phyloP scores from a whole-genome alignment of 345 rosid species.

The Aethionema arabicum region DNA sequence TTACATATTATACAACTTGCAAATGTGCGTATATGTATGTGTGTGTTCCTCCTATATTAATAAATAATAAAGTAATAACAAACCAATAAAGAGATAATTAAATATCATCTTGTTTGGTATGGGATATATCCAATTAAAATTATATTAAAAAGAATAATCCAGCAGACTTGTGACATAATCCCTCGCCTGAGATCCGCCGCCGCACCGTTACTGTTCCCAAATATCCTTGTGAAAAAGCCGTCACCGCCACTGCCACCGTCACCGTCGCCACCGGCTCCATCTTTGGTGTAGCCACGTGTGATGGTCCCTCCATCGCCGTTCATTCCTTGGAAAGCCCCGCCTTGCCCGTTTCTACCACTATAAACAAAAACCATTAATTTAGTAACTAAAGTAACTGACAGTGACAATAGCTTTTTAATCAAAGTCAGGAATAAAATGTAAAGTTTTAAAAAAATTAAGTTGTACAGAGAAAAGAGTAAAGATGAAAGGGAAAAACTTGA shows the following conservation, averaged over 20 bases:
- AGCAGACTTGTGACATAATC: slow-evolving; percentile 3
- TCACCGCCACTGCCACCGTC: slow-evolving; percentile 43
- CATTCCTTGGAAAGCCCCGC: slow-evolving; percentile 33
- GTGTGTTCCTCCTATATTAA: not conserved
- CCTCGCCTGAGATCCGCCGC: slow-evolving; percentile 31
- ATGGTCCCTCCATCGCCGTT: slow-evolving; percentile 41
- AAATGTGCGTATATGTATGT: slow-evolving; percentile 12
- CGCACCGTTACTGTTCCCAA: slow-evolving; percentile 51
- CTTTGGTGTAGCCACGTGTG: slow-evolving; percentile 47
- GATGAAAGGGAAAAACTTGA: slow-evolving; percentile 26
- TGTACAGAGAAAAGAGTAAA: slow-evolving; percentile 25
- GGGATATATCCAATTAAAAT: slow-evolving; percentile 37
- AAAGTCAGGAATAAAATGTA: slow-evolving; percentile 27
- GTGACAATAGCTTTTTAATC: slow-evolving; percentile 24
- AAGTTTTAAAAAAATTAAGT: not conserved
- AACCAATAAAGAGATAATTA: slow-evolving; percentile 33
- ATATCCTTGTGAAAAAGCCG: slow-evolving; percentile 64
- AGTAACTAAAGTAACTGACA: slow-evolving; percentile 21
- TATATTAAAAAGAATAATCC: slow-evolving; percentile 11
- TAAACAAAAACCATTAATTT: slow-evolving; percentile 17
- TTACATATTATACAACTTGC: slow-evolving; percentile 38
- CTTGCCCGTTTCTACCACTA: slow-evolving; percentile 48
- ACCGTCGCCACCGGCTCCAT: slow-evolving; percentile 43
- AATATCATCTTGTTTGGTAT: slow-evolving; percentile 40
- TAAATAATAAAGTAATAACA: slow-evolving; percentile 7